Percentiles rank a stretch among this genome's conserved stretches.
Conservation (phyloP, 768 basidiomycete genomes). For the Tulasnella sp. region DNA sequence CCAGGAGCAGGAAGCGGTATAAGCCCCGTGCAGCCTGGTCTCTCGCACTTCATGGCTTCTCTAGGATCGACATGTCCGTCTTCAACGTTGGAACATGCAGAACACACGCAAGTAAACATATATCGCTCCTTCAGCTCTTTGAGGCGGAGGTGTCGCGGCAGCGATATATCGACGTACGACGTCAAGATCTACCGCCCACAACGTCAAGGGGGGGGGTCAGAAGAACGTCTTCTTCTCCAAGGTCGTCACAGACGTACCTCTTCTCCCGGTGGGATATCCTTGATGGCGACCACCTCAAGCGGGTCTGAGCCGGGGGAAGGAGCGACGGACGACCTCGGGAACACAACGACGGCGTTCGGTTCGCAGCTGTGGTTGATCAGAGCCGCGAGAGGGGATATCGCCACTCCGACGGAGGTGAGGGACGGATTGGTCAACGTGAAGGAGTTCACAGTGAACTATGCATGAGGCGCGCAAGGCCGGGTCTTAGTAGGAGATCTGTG, state of each 20-base stretch:
- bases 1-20: slow-evolving; percentile 3
- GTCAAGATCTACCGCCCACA: slow-evolving; percentile 52
- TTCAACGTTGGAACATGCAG: slow-evolving; percentile 34
- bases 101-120: slow-evolving; percentile 63
- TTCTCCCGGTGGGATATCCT: slow-evolving; percentile 48
- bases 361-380: slow-evolving; percentile 82
- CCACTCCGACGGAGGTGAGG: slow-evolving; percentile 69
- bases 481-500: background rate
- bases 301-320: slow-evolving; percentile 35
- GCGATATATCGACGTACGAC: slow-evolving; percentile 75
- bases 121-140: slow-evolving; percentile 57
- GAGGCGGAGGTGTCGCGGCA: slow-evolving; percentile 46
- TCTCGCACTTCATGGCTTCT: slow-evolving; percentile 47
- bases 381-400: slow-evolving; percentile 69
- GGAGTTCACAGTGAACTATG: slow-evolving; percentile 82
- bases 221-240: background rate
- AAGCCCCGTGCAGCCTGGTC: slow-evolving; percentile 10
- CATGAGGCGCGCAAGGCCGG: no score
- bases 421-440: slow-evolving; percentile 74
- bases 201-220: background rate
- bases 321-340: slow-evolving; percentile 44
- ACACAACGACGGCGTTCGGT: slow-evolving; percentile 86
- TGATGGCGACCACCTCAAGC: slow-evolving; percentile 64
- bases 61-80: slow-evolving; percentile 40
- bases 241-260: slow-evolving; percentile 40